Evolutionary conservation across 768 basidiomycete genomes (phyloP), one percentile per base, ranked within the genome.

Genomic region (Kwoniella dejecticola): DNA sequence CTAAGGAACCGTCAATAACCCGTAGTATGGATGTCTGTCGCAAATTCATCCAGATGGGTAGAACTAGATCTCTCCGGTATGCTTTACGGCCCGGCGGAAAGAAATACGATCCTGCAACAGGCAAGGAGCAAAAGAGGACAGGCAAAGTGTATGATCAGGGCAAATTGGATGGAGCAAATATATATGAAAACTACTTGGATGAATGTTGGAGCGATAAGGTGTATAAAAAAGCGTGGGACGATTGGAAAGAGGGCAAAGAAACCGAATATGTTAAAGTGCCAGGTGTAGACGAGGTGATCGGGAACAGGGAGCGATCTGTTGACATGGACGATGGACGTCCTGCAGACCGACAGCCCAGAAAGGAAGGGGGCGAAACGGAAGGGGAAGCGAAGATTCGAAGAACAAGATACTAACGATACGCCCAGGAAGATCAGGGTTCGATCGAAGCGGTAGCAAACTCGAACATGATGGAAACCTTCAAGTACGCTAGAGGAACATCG

Each of bases 1-100:
- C n/a, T n/a, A n/a, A n/a, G n/a, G n/a, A n/a, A n/a, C n/a, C n/a
- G n/a, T n/a, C n/a, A n/a, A n/a, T n/a, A n/a, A n/a, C n/a, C n/a
- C n/a, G n/a, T n/a, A 74, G 75, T 11, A 76, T 76, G 72, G 77
- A 78, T 53, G 68, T 75, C 1, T 54, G 71, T 29, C 66, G 77
- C 19, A 78, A 78, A 58, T 78, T 78, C 62, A 67, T 78, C 27
- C 74, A 76, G 40, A 78, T 78, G 77, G 77, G 77, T 11, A 41
- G 71, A 21, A 78, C 77, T 13, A 57, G 77, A 30, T 78, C 77
- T 8, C 61, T 76, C 0, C 70, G 77, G 12, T 78, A 78, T 59
- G 77, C 77, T 15, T 59, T 78, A 5, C 62, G 77, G 7, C 65
- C 57, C 12, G 70, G 71, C 11, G 77, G 77, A 1, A 54, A 61